These are phyloP conservation scores for Penicillium sp. DNA, from an alignment of 2,329 filamentous ascomycete species.

Conservation along the genomic window DNA sequence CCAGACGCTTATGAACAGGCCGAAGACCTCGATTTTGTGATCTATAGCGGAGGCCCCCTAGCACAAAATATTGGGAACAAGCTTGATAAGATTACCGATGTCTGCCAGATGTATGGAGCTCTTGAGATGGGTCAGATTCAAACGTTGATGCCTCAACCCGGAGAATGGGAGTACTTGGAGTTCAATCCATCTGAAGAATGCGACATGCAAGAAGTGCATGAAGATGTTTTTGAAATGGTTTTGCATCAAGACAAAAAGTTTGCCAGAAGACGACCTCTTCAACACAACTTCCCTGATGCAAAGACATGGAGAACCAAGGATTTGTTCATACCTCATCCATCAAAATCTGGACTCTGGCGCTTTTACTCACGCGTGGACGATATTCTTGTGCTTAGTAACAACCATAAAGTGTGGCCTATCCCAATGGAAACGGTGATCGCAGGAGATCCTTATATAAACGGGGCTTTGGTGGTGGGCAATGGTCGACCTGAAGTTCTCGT, in stretches of 20 bases:
- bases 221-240: conserved; percentile 17
- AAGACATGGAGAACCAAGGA: conserved; percentile 25
- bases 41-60: conserved; percentile 13
- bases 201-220: conserved; percentile 19
- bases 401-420: conserved; percentile 21
- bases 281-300: conserved; percentile 25
- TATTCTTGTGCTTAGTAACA: conserved; percentile 18
- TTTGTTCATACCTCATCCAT: conserved; percentile 26
- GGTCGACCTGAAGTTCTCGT: conserved; percentile 19
- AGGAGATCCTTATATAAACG: conserved; percentile 12
- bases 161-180: conserved; percentile 19
- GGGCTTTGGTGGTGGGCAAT: conserved; percentile 22
- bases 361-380: conserved; percentile 19
- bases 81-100: conserved; percentile 15
- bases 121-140: conserved; percentile 19
- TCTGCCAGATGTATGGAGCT: conserved; percentile 17
- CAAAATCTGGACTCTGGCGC: conserved; percentile 22
- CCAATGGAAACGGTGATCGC: conserved; percentile 21
- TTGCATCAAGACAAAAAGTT: conserved; percentile 16
- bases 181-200: conserved; percentile 17
- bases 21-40: conserved; percentile 15
- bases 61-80: conserved; percentile 9
- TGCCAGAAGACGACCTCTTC: conserved; percentile 9
- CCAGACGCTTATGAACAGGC: conserved; percentile 11
- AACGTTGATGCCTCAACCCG: conserved; percentile 12